Conservation (phyloP, 1,284 basidiomycete species). For the Mycosarcoma maydis region DNA sequence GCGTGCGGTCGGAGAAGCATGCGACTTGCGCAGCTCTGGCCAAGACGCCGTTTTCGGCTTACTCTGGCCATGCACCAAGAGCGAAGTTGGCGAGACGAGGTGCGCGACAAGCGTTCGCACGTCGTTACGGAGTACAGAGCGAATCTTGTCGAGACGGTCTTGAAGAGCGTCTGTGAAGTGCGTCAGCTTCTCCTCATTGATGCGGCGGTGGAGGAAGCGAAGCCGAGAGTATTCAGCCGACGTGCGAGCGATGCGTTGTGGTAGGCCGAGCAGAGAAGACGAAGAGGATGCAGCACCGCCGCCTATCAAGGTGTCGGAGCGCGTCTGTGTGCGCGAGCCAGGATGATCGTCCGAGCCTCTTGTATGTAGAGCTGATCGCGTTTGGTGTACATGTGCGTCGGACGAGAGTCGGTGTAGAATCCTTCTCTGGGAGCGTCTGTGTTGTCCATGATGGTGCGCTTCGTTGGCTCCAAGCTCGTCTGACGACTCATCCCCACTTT, state of each 20-base stretch:
- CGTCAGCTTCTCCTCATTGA: slow-evolving; percentile 76
- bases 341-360: not conserved
- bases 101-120: slow-evolving; percentile 80
- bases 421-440: slow-evolving; percentile 11
- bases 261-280: slow-evolving; percentile 18
- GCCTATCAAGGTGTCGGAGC: slow-evolving; percentile 4
- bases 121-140: slow-evolving; percentile 81
- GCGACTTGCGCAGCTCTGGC: slow-evolving; percentile 21
- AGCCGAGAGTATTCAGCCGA: slow-evolving; percentile 90
- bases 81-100: slow-evolving; percentile 64
- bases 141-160: slow-evolving; percentile 81
- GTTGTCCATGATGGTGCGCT: not conserved
- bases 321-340: not conserved
- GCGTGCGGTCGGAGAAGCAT: slow-evolving; percentile 4
- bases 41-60: slow-evolving; percentile 7
- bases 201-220: slow-evolving; percentile 87
- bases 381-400: not conserved
- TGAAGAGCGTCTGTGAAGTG: slow-evolving; percentile 80
- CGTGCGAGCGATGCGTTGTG: slow-evolving; percentile 84
- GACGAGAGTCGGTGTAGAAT: slow-evolving; percentile 15
- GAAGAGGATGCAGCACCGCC: slow-evolving; percentile 3
- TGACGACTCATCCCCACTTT: slow-evolving; percentile 10
- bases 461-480: not conserved
- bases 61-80: slow-evolving; percentile 27
- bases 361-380: not conserved